Evolutionary conservation across 2,329 filamentous ascomycete species (phyloP).

Genomic region (Eutypella sp.): DNA sequence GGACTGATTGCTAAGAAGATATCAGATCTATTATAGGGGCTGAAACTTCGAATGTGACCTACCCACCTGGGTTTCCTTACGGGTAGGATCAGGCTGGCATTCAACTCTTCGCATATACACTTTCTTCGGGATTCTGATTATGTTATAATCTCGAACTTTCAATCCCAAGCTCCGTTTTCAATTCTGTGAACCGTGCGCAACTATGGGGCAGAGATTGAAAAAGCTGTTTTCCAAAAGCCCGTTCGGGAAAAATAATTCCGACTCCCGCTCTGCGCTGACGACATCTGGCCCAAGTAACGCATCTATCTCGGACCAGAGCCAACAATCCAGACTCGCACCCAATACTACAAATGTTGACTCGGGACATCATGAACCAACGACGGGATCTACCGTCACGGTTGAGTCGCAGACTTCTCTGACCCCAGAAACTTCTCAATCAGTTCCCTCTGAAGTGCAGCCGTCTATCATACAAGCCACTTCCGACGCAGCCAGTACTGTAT

Average conservation of each 20-base stretch:
- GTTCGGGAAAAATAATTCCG: neutral
- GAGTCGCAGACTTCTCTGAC: neutral
- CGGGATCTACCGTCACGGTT: neutral
- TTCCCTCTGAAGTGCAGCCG: neutral
- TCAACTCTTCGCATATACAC: neutral
- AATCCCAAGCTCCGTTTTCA: neutral
- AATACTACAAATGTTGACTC: neutral
- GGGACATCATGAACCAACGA: slow-evolving; percentile 5
- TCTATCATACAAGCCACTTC: neutral
- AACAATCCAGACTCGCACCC: neutral
- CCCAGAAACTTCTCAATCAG: neutral
- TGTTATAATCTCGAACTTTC: neutral
- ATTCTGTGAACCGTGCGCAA: neutral
- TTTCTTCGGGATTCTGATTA: neutral
- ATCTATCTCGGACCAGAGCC: neutral
- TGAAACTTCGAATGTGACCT: no score
- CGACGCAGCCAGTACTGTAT: neutral
- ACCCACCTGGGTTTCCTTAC: no score
- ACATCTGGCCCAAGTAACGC: neutral
- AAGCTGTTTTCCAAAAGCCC: neutral
- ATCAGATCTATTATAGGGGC: no score
- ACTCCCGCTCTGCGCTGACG: neutral
- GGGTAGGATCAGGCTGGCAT: neutral
- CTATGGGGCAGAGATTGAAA: neutral
- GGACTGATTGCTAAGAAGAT: no score